Percentiles rank a stretch among this genome's conserved stretches.
phyloP scores from a whole-genome alignment of 805 yeast genomes.

The Candida piceae region DNA sequence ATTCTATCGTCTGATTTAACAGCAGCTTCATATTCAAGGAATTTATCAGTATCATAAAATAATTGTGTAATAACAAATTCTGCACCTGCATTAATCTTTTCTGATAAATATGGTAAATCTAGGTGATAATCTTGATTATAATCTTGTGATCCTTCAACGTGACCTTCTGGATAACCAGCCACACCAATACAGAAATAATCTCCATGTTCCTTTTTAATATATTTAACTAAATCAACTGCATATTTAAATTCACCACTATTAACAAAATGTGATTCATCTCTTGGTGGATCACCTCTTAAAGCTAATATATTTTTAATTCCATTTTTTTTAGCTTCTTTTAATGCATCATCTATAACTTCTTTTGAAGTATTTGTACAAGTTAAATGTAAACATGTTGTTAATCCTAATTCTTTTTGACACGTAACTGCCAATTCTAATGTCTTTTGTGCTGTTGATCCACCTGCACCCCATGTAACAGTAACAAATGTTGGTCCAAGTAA shows the following conservation, averaged over 20 bases:
- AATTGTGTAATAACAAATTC: constrained; percentile 88
- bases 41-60: constrained; percentile 82
- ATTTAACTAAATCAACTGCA: constrained; percentile 83
- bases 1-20: constrained; percentile 39
- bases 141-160: constrained; percentile 77
- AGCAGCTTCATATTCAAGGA: constrained; percentile 55
- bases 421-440: constrained; percentile 78
- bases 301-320: constrained; percentile 91
- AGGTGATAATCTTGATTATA: constrained; percentile 56
- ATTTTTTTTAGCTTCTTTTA: constrained; percentile 59
- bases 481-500: constrained; percentile 84
- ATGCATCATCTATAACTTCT: constrained; percentile 72
- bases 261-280: constrained; percentile 51
- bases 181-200: constrained; percentile 91
- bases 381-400: constrained; percentile 91
- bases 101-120: constrained; percentile 77
- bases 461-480: constrained; percentile 98
- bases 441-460: constrained; percentile 87
- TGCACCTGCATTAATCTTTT: constrained; percentile 91
- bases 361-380: constrained; percentile 93
- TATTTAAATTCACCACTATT: constrained; percentile 52
- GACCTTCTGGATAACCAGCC: constrained; percentile 98
- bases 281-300: constrained; percentile 92
- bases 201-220: constrained; percentile 66
- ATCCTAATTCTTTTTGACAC: constrained; percentile 66